Evolutionary conservation across 345 rosid species (phyloP).

Genomic region (Linum tenue): DNA sequence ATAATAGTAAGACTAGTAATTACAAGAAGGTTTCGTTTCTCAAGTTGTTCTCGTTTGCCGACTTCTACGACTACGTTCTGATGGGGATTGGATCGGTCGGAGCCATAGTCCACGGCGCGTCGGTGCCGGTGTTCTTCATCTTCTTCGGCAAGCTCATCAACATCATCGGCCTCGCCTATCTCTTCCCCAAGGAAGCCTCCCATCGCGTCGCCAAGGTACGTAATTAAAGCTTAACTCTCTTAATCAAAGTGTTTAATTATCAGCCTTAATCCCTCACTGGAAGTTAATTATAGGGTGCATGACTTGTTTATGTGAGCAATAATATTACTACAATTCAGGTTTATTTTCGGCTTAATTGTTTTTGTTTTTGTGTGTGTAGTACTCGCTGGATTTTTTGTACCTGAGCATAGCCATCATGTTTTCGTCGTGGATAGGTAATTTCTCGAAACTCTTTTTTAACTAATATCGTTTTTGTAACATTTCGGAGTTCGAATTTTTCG

Average conservation of each 20-base stretch:
- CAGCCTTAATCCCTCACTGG: too few species aligned
- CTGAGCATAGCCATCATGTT: conserved; percentile 79
- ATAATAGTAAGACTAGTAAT: background rate
- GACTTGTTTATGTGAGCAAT: too few species aligned
- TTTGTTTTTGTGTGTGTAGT: conserved; percentile 37
- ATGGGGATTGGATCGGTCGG: conserved; percentile 88
- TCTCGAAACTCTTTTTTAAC: background rate
- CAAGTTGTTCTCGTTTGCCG: conserved; percentile 77
- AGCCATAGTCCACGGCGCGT: conserved; percentile 79
- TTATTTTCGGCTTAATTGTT: too few species aligned
- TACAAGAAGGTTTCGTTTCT: conserved; percentile 38
- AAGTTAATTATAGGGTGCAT: too few species aligned
- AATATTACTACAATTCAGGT: too few species aligned
- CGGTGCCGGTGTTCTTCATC: conserved; percentile 88
- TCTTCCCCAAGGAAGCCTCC: conserved; percentile 68
- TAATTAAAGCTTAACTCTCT: too few species aligned
- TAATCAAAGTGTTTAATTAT: too few species aligned
- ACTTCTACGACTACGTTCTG: conserved; percentile 58
- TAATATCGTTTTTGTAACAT: background rate
- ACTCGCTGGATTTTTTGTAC: conserved; percentile 91
- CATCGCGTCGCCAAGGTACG: conserved; percentile 81
- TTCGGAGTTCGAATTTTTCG: too few species aligned
- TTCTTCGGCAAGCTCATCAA: conserved; percentile 82
- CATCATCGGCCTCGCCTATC: conserved; percentile 67
- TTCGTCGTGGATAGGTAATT: conserved; percentile 79